Conservation (phyloP, 345 rosid genomes). For the Pelargonium nanum region DNA sequence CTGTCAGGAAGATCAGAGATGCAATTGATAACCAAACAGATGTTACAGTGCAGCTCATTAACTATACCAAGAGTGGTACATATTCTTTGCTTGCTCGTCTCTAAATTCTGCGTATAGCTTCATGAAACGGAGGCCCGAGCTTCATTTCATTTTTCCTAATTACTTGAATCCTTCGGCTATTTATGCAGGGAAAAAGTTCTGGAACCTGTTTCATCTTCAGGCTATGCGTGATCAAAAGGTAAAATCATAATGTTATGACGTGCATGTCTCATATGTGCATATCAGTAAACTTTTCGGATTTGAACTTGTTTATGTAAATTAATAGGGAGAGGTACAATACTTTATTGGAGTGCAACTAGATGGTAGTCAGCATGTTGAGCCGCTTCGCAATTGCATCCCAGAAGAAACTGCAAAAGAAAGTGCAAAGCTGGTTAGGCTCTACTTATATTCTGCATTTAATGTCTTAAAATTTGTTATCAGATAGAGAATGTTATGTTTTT, state of each 20-base stretch:
- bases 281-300: not conserved
- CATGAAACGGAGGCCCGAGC: not conserved
- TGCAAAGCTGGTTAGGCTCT: slow-evolving; percentile 47
- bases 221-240: slow-evolving; percentile 99
- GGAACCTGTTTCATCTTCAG: slow-evolving; percentile 96
- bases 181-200: slow-evolving; percentile 80
- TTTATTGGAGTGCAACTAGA: slow-evolving; percentile 95
- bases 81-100: not conserved
- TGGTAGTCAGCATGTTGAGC: slow-evolving; percentile 89
- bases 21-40: slow-evolving; percentile 90
- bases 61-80: slow-evolving; percentile 89
- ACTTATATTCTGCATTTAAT: not conserved
- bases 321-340: slow-evolving; percentile 93
- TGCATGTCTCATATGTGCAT: not conserved
- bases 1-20: slow-evolving; percentile 74
- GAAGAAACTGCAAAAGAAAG: slow-evolving; percentile 52
- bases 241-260: not conserved
- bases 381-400: slow-evolving; percentile 58
- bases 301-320: slow-evolving; percentile 6
- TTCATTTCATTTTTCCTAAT: not conserved
- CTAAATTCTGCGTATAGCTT: not conserved
- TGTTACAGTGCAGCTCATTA: slow-evolving; percentile 87
- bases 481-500: not conserved
- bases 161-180: not conserved
- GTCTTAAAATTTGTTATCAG: too few species aligned